These are phyloP conservation scores for Jimgerdemannia lactiflua DNA, from an alignment of 192 early-diverging fungal genomes.

Conservation along the genomic window DNA sequence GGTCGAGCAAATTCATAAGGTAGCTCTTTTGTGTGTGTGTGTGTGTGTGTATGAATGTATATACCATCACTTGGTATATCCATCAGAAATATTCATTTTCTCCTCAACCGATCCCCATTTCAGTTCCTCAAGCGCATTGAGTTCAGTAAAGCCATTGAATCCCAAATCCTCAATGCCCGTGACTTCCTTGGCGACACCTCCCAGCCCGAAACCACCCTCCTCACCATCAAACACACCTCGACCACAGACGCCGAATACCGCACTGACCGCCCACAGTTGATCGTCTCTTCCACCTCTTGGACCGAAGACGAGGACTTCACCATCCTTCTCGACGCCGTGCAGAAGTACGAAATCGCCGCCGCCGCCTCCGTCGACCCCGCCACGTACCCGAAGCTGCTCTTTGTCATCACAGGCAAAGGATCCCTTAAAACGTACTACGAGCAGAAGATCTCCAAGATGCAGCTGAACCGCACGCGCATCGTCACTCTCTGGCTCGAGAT, in stretches of 20 bases:
- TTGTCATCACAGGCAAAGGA: constrained; percentile 94
- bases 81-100: neutral
- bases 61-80: too few relatives aligned
- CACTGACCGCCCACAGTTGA: constrained; percentile 64
- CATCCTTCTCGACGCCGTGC: constrained; percentile 67
- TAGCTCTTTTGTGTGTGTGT: constrained; percentile 10
- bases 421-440: constrained; percentile 73
- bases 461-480: constrained; percentile 54
- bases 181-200: constrained; percentile 28
- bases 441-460: constrained; percentile 52
- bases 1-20: constrained; percentile 64
- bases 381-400: constrained; percentile 54
- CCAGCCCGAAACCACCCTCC: constrained; percentile 32
- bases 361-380: constrained; percentile 15
- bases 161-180: constrained; percentile 29
- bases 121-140: constrained; percentile 42
- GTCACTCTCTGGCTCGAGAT: constrained; percentile 78
- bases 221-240: constrained; percentile 36
- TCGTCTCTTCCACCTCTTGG: constrained; percentile 92
- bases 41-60: neutral
- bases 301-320: constrained; percentile 97
- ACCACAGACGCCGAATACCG: constrained; percentile 30
- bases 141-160: constrained; percentile 39
- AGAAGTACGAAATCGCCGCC: constrained; percentile 46
- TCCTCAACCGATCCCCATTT: neutral